A percentile compares a stretch with the other conserved stretches of the same genome.
phyloP scores from a whole-genome alignment of 2,329 filamentous ascomycete genomes.

The Aspergillus ustus region DNA sequence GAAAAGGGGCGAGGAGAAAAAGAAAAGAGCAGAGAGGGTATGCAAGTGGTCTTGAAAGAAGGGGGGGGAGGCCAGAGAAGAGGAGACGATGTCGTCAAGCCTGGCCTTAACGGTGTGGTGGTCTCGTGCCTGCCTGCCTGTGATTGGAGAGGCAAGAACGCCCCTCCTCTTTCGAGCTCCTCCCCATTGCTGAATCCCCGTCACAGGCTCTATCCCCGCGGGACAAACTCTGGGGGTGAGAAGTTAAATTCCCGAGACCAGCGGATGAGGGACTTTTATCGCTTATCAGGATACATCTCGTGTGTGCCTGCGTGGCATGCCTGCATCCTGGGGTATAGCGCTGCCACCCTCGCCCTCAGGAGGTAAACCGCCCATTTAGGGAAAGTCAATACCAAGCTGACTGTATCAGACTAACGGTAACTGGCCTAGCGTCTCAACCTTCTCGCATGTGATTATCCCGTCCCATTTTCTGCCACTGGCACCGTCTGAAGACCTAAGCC shows the following conservation, averaged over 20 bases:
- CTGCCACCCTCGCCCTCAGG: neutral
- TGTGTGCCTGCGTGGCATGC: neutral
- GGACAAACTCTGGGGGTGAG: conserved; percentile 5
- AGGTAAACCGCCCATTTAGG: neutral
- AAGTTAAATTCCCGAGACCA: conserved; percentile 8
- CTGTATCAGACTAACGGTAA: conserved; percentile 6
- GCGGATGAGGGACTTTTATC: neutral
- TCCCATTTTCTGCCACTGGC: neutral
- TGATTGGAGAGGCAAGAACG: conserved; percentile 22
- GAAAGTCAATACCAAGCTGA: neutral
- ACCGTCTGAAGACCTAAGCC: conserved; percentile 18
- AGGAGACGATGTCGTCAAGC: conserved; percentile 17
- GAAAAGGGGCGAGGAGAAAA: conserved; percentile 20
- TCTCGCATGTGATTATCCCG: conserved; percentile 8
- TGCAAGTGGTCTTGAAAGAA: neutral
- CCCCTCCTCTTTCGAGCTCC: conserved; percentile 16
- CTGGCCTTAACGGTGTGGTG: conserved; percentile 13
- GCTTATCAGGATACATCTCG: neutral
- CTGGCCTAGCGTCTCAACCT: conserved; percentile 16
- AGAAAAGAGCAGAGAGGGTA: conserved; percentile 14
- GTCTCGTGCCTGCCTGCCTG: conserved; percentile 23
- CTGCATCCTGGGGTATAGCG: neutral
- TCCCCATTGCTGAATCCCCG: neutral
- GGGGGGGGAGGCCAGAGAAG: neutral
- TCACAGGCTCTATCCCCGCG: neutral